Conservation (phyloP, 768 basidiomycete species). For the Mycena sanguinolenta region DNA sequence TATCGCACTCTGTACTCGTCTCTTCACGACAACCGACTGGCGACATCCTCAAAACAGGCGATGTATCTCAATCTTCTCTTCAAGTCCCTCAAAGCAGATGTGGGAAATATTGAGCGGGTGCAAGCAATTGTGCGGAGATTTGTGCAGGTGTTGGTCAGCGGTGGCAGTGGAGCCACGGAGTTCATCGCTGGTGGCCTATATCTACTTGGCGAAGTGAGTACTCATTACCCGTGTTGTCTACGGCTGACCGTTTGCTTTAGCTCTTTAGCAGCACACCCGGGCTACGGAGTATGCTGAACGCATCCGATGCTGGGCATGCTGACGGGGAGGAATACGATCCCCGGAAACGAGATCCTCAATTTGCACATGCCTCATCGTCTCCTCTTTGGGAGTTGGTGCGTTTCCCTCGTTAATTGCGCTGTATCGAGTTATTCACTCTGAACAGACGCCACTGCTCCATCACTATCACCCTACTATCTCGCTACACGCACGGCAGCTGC, state of each 20-base stretch:
- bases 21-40: constrained; percentile 84
- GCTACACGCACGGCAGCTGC: constrained; percentile 87
- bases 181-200: constrained; percentile 92
- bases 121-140: constrained; percentile 88
- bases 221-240: constrained; percentile 9
- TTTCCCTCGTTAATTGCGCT: constrained; percentile 11
- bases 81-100: constrained; percentile 84
- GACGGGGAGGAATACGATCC: constrained; percentile 78
- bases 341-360: constrained; percentile 90
- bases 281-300: constrained; percentile 55
- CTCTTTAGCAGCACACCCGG: constrained; percentile 60
- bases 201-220: constrained; percentile 86
- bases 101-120: constrained; percentile 67
- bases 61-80: constrained; percentile 97
- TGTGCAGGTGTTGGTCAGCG: constrained; percentile 81
- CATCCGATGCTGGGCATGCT: constrained; percentile 39
- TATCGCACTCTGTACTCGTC: constrained; percentile 93
- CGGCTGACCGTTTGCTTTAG: constrained; percentile 36
- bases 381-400: constrained; percentile 93
- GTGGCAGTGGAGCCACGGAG: constrained; percentile 82
- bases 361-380: constrained; percentile 81
- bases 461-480: constrained; percentile 95
- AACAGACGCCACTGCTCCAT: constrained; percentile 79
- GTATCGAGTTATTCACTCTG: not conserved
- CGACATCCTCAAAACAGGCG: constrained; percentile 90